Conservation (phyloP, 192 early-diverging fungal genomes). For the Coemansia sp. region DNA sequence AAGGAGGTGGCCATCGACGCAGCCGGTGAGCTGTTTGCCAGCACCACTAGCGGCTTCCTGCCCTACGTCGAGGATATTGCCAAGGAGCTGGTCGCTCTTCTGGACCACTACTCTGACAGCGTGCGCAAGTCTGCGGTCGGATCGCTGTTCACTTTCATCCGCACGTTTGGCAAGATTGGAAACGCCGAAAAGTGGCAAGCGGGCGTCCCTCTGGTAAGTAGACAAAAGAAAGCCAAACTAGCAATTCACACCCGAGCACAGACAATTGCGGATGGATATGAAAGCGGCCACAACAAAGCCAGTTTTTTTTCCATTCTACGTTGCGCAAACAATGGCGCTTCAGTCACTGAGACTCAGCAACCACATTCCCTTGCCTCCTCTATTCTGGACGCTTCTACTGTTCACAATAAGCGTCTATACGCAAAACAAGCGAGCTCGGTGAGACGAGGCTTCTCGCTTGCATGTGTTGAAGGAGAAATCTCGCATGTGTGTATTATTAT, state of each 20-base stretch:
- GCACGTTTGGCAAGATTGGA: conserved; percentile 75
- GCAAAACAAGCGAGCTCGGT: neutral
- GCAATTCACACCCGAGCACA: neutral
- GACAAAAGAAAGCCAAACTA: neutral
- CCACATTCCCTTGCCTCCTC: neutral
- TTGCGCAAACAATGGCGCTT: neutral
- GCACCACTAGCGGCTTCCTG: conserved; percentile 72
- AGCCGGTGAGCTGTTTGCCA: conserved; percentile 82
- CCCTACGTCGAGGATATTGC: conserved; percentile 79
- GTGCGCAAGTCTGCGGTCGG: conserved; percentile 76
- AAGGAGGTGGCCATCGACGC: conserved; percentile 91
- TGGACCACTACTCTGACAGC: conserved; percentile 76
- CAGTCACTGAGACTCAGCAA: neutral
- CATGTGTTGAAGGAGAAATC: neutral
- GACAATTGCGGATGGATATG: neutral
- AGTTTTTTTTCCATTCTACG: neutral
- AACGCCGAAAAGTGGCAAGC: conserved; percentile 69
- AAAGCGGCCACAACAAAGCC: neutral
- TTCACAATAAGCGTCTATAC: neutral
- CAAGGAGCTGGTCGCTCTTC: conserved; percentile 64
- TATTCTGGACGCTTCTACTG: neutral
- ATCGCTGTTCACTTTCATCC: conserved; percentile 73
- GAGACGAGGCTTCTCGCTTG: neutral
- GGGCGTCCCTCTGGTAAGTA: conserved; percentile 65
- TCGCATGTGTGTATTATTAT: neutral